These are phyloP conservation scores for Miscanthus sacchariflorus DNA, from an alignment of 202 grass and related monocot genomes.

Conservation along the genomic window DNA sequence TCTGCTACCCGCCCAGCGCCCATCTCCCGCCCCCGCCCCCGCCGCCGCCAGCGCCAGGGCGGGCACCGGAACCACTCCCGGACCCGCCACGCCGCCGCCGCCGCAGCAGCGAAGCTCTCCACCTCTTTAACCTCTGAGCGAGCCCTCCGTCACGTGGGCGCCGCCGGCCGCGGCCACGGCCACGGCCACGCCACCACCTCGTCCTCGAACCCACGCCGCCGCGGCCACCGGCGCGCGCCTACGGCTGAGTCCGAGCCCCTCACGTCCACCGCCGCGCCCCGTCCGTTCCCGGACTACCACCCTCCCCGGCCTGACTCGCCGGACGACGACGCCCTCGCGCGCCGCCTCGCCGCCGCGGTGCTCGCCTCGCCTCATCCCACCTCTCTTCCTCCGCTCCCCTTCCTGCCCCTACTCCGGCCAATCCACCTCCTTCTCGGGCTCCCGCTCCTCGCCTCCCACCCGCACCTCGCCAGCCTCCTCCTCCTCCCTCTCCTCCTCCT, in stretches of 20 bases:
- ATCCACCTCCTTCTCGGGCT: conserved; percentile 52
- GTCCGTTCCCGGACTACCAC: conserved; percentile 85
- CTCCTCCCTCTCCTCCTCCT: conserved; percentile 55
- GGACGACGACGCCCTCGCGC: conserved; percentile 70
- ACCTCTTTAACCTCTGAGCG: not conserved
- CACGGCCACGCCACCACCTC: conserved; percentile 25
- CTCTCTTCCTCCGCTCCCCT: conserved; percentile 57
- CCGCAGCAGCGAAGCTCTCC: conserved; percentile 39
- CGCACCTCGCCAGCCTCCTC: conserved; percentile 49
- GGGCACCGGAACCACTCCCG: not conserved
- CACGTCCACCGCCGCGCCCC: conserved; percentile 30
- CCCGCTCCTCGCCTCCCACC: conserved; percentile 53
- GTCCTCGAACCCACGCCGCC: conserved; percentile 12
- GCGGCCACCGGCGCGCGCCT: conserved; percentile 1
- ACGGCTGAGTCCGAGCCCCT: conserved; percentile 6
- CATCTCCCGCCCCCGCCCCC: conserved; percentile 1
- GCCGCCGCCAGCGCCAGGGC: conserved; percentile 35
- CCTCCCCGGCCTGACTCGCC: conserved; percentile 69
- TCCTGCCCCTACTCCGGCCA: conserved; percentile 37
- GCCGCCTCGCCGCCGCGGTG: conserved; percentile 63
- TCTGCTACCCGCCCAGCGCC: not conserved
- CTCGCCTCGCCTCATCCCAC: conserved; percentile 43
- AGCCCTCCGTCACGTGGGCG: conserved; percentile 46
- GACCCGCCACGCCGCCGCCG: not conserved
- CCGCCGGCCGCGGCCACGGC: not conserved